Conservation (phyloP, 2,329 filamentous ascomycete genomes). For the Colletotrichum spaethianum region DNA sequence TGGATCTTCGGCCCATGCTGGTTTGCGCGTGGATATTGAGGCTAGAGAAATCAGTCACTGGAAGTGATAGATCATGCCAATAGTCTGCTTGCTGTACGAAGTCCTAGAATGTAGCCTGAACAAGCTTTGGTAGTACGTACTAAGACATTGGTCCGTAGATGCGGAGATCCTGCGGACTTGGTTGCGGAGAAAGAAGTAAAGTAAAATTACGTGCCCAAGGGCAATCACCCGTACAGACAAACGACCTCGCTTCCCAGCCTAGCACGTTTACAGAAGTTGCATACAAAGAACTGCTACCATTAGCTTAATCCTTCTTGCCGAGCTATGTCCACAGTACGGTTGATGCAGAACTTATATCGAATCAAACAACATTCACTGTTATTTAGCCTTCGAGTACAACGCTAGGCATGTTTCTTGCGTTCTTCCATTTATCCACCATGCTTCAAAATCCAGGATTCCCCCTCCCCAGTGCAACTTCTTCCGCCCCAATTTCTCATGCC, state of each 20-base stretch:
- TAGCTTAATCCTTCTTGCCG: not conserved
- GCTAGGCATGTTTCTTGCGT: not conserved
- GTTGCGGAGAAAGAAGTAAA: not conserved
- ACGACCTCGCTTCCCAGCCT: too few species aligned
- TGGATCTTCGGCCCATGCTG: slow-evolving; percentile 25
- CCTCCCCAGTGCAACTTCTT: not conserved
- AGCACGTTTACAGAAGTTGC: too few species aligned
- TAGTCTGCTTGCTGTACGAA: not conserved
- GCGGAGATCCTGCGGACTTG: slow-evolving; percentile 5
- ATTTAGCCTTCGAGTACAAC: not conserved
- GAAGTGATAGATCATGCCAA: not conserved
- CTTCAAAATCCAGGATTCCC: not conserved
- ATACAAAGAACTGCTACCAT: not conserved
- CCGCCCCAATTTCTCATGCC: not conserved
- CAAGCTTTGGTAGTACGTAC: not conserved
- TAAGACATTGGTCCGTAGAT: not conserved
- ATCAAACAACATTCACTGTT: too few species aligned
- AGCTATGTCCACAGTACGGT: too few species aligned
- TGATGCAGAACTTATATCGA: not conserved
- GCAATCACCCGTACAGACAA: not conserved
- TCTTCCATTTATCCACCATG: not conserved
- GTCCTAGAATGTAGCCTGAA: not conserved
- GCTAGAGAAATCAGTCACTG: not conserved
- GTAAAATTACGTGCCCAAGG: not conserved
- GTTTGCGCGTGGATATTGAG: not conserved